phyloP scores from a whole-genome alignment of 2,329 filamentous ascomycete species.

The Aureobasidium uvarum region DNA sequence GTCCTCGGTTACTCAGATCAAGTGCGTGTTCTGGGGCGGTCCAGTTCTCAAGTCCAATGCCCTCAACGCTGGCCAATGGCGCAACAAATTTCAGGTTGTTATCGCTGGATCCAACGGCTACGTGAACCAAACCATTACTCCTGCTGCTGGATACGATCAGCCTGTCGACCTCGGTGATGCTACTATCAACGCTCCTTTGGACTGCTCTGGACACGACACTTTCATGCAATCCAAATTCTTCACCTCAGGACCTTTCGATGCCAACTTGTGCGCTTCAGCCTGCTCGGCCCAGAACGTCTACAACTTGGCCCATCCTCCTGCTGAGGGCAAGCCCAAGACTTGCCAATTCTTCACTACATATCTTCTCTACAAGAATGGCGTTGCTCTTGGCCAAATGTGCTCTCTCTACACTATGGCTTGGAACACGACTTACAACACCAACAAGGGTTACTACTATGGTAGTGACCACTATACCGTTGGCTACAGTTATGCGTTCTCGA shows the following conservation, averaged over 20 bases:
- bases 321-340: slow-evolving; percentile 29
- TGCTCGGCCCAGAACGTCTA: slow-evolving; percentile 28
- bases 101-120: slow-evolving; percentile 47
- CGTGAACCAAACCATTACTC: slow-evolving; percentile 30
- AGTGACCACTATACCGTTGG: slow-evolving; percentile 32
- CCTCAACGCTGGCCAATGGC: slow-evolving; percentile 39
- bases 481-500: slow-evolving; percentile 31
- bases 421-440: slow-evolving; percentile 32
- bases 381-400: slow-evolving; percentile 34
- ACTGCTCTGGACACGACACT: slow-evolving; percentile 34
- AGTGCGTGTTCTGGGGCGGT: slow-evolving; percentile 38
- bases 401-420: slow-evolving; percentile 33
- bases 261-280: slow-evolving; percentile 33
- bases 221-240: slow-evolving; percentile 33
- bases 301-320: slow-evolving; percentile 25
- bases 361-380: slow-evolving; percentile 34
- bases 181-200: slow-evolving; percentile 37
- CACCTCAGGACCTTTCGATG: slow-evolving; percentile 35
- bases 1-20: slow-evolving; percentile 25
- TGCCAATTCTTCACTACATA: slow-evolving; percentile 41
- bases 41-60: slow-evolving; percentile 35
- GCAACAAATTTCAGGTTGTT: slow-evolving; percentile 41
- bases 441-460: slow-evolving; percentile 32
- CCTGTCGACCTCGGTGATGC: slow-evolving; percentile 33
- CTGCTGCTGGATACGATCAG: slow-evolving; percentile 32